These are phyloP conservation scores for Ichthyophthirius multifiliis DNA, from an alignment of 169 alveolate species.

Conservation along the genomic window DNA sequence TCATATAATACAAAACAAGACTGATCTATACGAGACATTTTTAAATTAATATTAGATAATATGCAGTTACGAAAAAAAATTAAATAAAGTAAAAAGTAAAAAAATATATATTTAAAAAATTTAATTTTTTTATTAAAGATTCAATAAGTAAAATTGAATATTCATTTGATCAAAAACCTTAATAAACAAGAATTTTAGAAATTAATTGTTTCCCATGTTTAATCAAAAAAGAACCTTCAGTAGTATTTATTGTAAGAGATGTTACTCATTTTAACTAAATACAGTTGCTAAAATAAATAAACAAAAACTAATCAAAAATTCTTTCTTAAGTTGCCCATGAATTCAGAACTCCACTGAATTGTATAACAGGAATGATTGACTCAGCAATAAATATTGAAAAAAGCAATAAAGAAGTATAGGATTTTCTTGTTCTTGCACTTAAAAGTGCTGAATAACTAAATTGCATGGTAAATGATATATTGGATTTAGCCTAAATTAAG, in stretches of 20 bases:
- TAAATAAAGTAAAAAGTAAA: neutral
- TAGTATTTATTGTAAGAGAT: neutral
- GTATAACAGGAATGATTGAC: constrained; percentile 30
- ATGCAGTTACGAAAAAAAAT: no score
- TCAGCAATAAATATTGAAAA: no score
- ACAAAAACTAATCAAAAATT: neutral
- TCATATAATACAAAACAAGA: neutral
- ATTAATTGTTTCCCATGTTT: neutral
- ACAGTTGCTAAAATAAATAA: neutral
- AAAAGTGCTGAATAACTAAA: constrained; percentile 16
- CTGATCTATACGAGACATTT: neutral
- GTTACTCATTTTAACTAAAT: neutral
- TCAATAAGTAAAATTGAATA: neutral
- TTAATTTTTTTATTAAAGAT: no score
- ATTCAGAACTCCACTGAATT: constrained; percentile 31
- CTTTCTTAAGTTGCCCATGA: constrained; percentile 29
- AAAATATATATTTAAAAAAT: neutral
- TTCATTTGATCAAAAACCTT: neutral
- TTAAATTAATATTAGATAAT: neutral
- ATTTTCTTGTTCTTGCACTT: neutral
- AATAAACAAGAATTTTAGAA: neutral
- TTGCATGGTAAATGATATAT: constrained; percentile 29
- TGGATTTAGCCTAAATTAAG: constrained; percentile 31
- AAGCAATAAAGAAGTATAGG: no score
- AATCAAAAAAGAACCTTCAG: neutral